Conservation (phyloP, 2,329 filamentous ascomycete genomes). For the Teratosphaeria epicoccoides region DNA sequence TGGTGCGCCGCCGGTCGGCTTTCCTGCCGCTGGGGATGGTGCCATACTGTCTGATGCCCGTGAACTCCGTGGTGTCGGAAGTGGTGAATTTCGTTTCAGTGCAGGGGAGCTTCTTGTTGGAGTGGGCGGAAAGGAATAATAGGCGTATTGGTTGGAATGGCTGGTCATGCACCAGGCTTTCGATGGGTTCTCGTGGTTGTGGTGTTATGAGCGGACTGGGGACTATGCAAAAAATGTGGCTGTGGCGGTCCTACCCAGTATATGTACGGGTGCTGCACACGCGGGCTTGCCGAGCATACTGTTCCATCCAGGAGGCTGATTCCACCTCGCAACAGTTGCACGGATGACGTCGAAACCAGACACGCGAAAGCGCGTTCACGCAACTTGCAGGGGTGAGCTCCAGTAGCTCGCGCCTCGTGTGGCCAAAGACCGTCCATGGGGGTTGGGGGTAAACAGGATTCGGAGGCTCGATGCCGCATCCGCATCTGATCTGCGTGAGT, state of each 20-base stretch:
- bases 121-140: constrained; percentile 43
- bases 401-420: constrained; percentile 19
- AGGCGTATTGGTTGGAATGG: constrained; percentile 39
- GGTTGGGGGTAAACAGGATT: constrained; percentile 12
- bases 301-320: constrained; percentile 3
- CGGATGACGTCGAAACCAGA: constrained; percentile 6
- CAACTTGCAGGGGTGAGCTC: constrained; percentile 9
- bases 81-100: constrained; percentile 5
- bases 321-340: constrained; percentile 2
- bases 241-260: constrained; percentile 2
- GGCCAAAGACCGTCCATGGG: constrained; percentile 13
- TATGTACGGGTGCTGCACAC: constrained; percentile 3
- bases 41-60: constrained; percentile 33
- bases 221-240: constrained; percentile 7
- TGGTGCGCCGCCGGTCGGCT: constrained; percentile 33
- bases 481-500: constrained; percentile 4
- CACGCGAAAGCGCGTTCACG: background rate
- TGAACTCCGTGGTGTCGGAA: constrained; percentile 15
- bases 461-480: constrained; percentile 7
- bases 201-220: background rate
- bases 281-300: background rate
- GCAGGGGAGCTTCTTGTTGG: constrained; percentile 33
- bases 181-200: background rate
- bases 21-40: constrained; percentile 41
- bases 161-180: constrained; percentile 33